Base-by-base conservation (phyloP, 2,329 filamentous ascomycete genomes). In the Diaporthe longicolla region DNA sequence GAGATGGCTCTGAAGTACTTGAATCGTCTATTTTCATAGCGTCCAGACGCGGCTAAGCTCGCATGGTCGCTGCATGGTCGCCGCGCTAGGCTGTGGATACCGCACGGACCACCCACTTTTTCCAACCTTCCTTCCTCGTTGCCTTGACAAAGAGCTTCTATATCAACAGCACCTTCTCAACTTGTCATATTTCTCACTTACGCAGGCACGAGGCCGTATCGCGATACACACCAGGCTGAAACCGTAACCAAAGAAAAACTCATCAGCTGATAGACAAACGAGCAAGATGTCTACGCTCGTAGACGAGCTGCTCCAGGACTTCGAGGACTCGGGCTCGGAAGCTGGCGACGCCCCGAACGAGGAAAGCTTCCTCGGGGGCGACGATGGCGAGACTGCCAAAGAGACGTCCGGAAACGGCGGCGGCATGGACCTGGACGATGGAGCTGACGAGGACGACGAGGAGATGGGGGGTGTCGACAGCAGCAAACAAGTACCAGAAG, bases 271-370 rank as follows among this genome's bases (percentile, higher is more conserved):
- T 19, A 59, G 26, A 58, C 17, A 29, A 58, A 48, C 63, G 65
- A 72, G 37, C 80, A 83, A 76, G 70, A 97, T 98, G 95, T 95
- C 96, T 82, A 97, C 95, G 58, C 89, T 97, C 76, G 96, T 94
- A 76, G 95, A 98, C 80, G 96, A 98, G 82, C 90, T 99, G 15
- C 88, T 98, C 78, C 94, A 97, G 80, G 95, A 97, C 82, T 97
- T 97, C 77, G 95, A 95, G 79, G 94, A 97, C 80, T 94, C 92
- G 8, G 95, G 92, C 69, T 94, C 94, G 70, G 94, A 97, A 79
- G 90, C 89, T 50, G 92, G 93, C 76, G 90, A 91, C 48, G 87
- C 90, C 43, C 87, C 88, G 61, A 86, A 89, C 73, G 85, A 88
- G 69, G 85, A 87, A 75, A 82, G 80, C 43, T 80, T 84, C 37